These are phyloP conservation scores for Backusella luteola DNA, from an alignment of 192 early-diverging fungal genomes.

Conservation along the genomic window DNA sequence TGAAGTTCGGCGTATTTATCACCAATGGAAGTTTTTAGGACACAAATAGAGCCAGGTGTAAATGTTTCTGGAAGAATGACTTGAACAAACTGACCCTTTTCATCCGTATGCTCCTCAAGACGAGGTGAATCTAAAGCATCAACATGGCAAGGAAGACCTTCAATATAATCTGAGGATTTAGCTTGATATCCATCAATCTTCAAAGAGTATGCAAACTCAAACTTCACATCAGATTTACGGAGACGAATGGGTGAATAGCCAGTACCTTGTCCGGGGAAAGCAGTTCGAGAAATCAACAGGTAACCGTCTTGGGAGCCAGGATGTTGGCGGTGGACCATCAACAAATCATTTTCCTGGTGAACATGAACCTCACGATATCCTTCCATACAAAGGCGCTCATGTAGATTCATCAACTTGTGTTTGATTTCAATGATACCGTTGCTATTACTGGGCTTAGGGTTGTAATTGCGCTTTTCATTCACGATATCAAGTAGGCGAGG, in stretches of 20 bases:
- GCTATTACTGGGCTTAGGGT: constrained; percentile 51
- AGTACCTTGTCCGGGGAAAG: constrained; percentile 59
- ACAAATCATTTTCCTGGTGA: constrained; percentile 93
- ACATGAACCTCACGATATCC: constrained; percentile 93
- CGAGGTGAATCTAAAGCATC: constrained; percentile 51
- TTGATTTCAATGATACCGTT: constrained; percentile 69
- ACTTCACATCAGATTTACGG: constrained; percentile 52
- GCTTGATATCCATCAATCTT: constrained; percentile 38
- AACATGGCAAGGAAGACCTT: constrained; percentile 47
- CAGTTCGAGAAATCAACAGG: constrained; percentile 84
- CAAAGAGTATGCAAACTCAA: constrained; percentile 59
- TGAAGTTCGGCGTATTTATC: constrained; percentile 50
- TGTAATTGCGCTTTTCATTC: constrained; percentile 79
- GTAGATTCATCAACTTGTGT: constrained; percentile 70
- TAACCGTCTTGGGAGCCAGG: constrained; percentile 91
- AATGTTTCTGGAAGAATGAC: constrained; percentile 66
- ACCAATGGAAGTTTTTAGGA: constrained; percentile 62
- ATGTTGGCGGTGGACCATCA: constrained; percentile 91
- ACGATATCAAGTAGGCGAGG: constrained; percentile 88
- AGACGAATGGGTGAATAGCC: constrained; percentile 58
- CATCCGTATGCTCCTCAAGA: constrained; percentile 43
- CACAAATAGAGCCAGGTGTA: constrained; percentile 81
- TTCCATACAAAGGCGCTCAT: constrained; percentile 79
- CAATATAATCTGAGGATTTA: constrained; percentile 29
- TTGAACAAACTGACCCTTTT: constrained; percentile 57